A percentile compares a stretch with the other conserved stretches of the same genome.
Conservation (phyloP, 139 green algal species). For the Coelastrella sp. region DNA sequence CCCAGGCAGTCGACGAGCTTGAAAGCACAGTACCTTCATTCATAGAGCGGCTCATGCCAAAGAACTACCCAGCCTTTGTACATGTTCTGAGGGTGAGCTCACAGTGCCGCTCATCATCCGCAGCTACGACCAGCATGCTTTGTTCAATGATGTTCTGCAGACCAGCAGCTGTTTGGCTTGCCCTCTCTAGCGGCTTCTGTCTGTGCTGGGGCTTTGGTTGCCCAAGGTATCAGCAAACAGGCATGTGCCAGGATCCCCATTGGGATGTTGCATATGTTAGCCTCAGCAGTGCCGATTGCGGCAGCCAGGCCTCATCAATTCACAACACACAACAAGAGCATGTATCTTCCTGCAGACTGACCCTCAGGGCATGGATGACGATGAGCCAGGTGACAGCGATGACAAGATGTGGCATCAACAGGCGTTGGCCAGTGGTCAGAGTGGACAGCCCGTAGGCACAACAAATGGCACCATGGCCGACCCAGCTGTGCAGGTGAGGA, state of each 20-base stretch:
- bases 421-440: not conserved
- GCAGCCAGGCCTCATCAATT: no score
- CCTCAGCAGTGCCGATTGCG: no score
- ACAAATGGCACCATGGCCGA: not conserved
- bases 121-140: no score
- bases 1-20: slow-evolving; percentile 59
- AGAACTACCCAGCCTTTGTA: slow-evolving; percentile 35
- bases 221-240: no score
- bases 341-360: slow-evolving; percentile 20
- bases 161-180: not conserved
- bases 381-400: not conserved
- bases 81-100: slow-evolving; percentile 34
- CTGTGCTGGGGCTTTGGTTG: no score
- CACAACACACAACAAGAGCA: no score
- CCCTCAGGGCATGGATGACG: not conserved
- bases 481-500: not conserved
- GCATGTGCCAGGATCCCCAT: no score
- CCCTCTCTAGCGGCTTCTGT: no score
- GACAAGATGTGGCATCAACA: slow-evolving; percentile 34
- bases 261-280: not conserved
- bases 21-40: slow-evolving; percentile 38
- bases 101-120: no score
- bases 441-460: not conserved
- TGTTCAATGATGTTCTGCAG: no score
- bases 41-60: not conserved